These are phyloP conservation scores for Zymoseptoria ardabiliae DNA, from an alignment of 2,329 filamentous ascomycete species.

Conservation along the genomic window DNA sequence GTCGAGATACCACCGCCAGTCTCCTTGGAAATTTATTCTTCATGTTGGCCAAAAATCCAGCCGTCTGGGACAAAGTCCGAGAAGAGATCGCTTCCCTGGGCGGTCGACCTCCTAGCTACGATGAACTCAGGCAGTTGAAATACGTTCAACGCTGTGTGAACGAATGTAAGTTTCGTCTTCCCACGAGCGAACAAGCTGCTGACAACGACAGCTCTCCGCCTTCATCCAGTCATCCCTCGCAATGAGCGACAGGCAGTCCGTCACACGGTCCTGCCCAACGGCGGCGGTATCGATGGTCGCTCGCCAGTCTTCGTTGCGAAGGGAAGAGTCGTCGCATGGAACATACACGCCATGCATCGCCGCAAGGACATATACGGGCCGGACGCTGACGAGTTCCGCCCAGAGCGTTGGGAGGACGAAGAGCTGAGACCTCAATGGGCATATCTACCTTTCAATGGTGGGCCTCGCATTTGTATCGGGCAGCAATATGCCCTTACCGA, in stretches of 20 bases:
- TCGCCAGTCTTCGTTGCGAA: slow-evolving; percentile 44
- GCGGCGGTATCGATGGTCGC: slow-evolving; percentile 42
- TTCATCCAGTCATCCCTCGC: slow-evolving; percentile 64
- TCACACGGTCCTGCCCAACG: slow-evolving; percentile 66
- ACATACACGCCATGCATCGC: slow-evolving; percentile 56
- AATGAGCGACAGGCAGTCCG: not conserved
- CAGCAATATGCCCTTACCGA: slow-evolving; percentile 42
- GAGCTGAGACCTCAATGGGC: slow-evolving; percentile 15
- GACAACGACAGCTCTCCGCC: slow-evolving; percentile 42
- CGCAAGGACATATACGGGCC: slow-evolving; percentile 45
- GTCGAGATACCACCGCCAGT: slow-evolving; percentile 46
- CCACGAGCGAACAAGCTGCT: not conserved
- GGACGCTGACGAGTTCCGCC: slow-evolving; percentile 37
- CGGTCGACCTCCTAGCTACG: slow-evolving; percentile 36
- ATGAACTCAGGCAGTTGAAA: slow-evolving; percentile 18
- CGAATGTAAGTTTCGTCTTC: slow-evolving; percentile 31
- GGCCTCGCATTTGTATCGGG: slow-evolving; percentile 38
- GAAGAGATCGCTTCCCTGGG: slow-evolving; percentile 17
- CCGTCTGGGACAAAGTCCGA: slow-evolving; percentile 17
- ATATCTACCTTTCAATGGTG: slow-evolving; percentile 27
- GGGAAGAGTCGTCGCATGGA: slow-evolving; percentile 9
- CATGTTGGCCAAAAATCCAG: slow-evolving; percentile 14
- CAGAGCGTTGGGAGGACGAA: slow-evolving; percentile 29
- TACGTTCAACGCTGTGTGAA: slow-evolving; percentile 54
- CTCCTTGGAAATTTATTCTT: slow-evolving; percentile 38